A percentile compares a stretch with the other conserved stretches of the same genome.
Conservation (phyloP, 2,329 filamentous ascomycete genomes). For the Aspergillus aculeatinus region DNA sequence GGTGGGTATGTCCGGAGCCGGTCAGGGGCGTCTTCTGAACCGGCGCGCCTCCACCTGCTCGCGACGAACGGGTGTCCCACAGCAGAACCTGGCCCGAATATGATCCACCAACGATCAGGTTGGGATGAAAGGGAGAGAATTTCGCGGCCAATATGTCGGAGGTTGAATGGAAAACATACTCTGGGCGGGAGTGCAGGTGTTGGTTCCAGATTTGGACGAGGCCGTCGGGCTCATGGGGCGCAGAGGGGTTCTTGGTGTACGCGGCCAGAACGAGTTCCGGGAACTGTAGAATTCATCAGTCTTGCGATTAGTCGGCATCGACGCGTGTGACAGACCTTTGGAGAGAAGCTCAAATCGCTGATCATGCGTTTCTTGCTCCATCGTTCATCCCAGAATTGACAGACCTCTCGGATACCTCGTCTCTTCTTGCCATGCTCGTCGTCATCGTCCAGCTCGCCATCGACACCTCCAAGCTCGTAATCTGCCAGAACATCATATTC, state of each 20-base stretch:
- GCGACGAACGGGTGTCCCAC: slow-evolving; percentile 92
- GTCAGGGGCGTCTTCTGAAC: slow-evolving; percentile 96
- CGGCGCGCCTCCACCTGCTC: slow-evolving; percentile 64
- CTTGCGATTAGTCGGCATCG: neutral
- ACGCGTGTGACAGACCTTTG: slow-evolving; percentile 58
- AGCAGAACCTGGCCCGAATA: slow-evolving; percentile 95
- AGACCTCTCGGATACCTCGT: slow-evolving; percentile 67
- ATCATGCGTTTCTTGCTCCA: slow-evolving; percentile 99
- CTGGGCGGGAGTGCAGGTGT: slow-evolving; percentile 88
- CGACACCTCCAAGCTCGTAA: slow-evolving; percentile 75
- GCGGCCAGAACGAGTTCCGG: slow-evolving; percentile 89
- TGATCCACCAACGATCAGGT: slow-evolving; percentile 90
- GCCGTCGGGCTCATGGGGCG: slow-evolving; percentile 89
- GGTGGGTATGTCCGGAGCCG: slow-evolving; percentile 91
- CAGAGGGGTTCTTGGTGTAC: slow-evolving; percentile 95
- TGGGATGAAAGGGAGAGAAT: slow-evolving; percentile 98
- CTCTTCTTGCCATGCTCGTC: slow-evolving; percentile 55
- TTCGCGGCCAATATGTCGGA: slow-evolving; percentile 94
- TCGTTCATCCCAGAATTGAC: slow-evolving; percentile 90
- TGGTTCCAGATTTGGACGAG: slow-evolving; percentile 96
- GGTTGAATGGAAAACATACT: slow-evolving; percentile 95
- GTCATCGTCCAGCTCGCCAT: slow-evolving; percentile 76
- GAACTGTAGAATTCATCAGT: slow-evolving; percentile 52
- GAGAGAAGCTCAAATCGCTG: slow-evolving; percentile 91
- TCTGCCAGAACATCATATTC: slow-evolving; percentile 96